Evolutionary conservation across 148 eudicot species (phyloP), one percentile per base, ranked within the genome.

Genomic region (Nepenthes mirabilis): DNA sequence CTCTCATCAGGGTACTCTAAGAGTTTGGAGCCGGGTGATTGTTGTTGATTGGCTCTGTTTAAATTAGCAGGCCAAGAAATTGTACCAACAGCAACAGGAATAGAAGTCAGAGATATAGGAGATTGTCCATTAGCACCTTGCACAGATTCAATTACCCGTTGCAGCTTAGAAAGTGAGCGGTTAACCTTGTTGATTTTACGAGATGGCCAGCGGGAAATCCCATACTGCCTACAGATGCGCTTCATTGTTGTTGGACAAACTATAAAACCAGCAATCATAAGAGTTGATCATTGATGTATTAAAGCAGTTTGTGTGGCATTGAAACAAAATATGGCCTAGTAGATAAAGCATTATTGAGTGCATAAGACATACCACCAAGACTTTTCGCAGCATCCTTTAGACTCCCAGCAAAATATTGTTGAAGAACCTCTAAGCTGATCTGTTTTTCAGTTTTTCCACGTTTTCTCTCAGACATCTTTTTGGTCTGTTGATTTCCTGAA

Each of bases 121-220:
- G 23, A 23, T 23, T 23, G 23, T 55, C 87, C 84, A 66, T 88
- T 94, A 52, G 81, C 74, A 52, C 93, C 97, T 73, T 81, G 94
- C n/a, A 88, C 97, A n/a, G 97, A 91, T 77, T 91, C 90, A 6
- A 91, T 91, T 61, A 81, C 93, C 55, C 77, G 86, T 85, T 87
- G 81, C 56, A 79, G 83, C 75, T 79, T 83, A 12, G 91, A 65
- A 32, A 85, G 83, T 48, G 86, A 76, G 58, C 86, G 85, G 57
- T 83, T 85, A 57, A 88, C 96, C 70, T 76, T 81, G 64, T 79
- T 84, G 64, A 77, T 87, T 67, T 77, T 85, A 54, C 87, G 84
- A 67, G 87, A 80, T 36, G 93, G 93, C 95, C 95, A 84, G 11
- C 96, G 80, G 55, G 90, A 83, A 66, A 91, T 91, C 62, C 97